These are phyloP conservation scores for Melastoma malabathricum DNA, from an alignment of 345 rosid species.

Conservation along the genomic window DNA sequence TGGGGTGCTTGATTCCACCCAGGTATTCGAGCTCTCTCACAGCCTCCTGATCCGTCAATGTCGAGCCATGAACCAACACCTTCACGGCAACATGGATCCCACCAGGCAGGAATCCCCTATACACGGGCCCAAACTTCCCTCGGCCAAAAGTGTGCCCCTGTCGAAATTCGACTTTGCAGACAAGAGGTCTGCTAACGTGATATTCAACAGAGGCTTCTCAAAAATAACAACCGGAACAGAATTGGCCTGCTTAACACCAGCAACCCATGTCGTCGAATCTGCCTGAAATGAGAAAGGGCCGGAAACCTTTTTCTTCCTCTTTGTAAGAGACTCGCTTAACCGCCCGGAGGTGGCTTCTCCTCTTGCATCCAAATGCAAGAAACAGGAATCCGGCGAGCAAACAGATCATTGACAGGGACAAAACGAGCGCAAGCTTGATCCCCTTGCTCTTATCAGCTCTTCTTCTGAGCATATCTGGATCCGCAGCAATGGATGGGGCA, in stretches of 20 bases:
- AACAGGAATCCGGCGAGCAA: constrained; percentile 48
- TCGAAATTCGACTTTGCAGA: constrained; percentile 82
- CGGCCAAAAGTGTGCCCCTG: constrained; percentile 75
- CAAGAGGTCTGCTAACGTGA: constrained; percentile 80
- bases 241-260: constrained; percentile 80
- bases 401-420: constrained; percentile 54
- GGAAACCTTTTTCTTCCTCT: constrained; percentile 61
- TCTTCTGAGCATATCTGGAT: constrained; percentile 41
- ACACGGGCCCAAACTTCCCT: constrained; percentile 87
- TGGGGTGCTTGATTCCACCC: constrained; percentile 78
- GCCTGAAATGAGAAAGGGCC: constrained; percentile 88
- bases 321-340: constrained; percentile 49
- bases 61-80: constrained; percentile 84
- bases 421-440: constrained; percentile 49
- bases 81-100: constrained; percentile 92
- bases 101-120: constrained; percentile 80
- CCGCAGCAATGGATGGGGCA: constrained; percentile 93
- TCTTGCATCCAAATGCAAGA: constrained; percentile 58
- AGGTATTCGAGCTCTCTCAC: constrained; percentile 83
- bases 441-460: constrained; percentile 30
- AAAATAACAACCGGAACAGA: constrained; percentile 65
- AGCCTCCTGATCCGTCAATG: constrained; percentile 76
- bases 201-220: constrained; percentile 78
- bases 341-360: constrained; percentile 38
- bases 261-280: constrained; percentile 89